These are phyloP conservation scores for Suhomyces anneliseae DNA, from an alignment of 1,139 yeast species.

Conservation along the genomic window DNA sequence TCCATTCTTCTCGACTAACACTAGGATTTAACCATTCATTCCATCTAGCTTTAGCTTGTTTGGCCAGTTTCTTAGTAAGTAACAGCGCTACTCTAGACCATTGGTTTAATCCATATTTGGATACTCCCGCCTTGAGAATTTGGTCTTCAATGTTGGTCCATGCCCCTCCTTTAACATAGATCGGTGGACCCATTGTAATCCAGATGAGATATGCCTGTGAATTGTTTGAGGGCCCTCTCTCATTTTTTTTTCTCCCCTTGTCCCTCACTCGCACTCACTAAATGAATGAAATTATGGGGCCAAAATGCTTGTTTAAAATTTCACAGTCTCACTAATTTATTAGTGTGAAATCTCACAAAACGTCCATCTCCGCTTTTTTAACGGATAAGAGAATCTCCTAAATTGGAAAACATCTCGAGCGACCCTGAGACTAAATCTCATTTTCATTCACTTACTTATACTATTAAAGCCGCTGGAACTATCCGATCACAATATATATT, in stretches of 20 bases:
- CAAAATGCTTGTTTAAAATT: too few species aligned
- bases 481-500: too few species aligned
- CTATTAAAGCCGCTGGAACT: background rate
- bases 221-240: too few species aligned
- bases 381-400: background rate
- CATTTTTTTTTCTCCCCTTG: too few species aligned
- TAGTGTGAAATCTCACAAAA: background rate
- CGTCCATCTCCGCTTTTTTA: background rate
- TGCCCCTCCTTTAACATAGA: conserved; percentile 81
- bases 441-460: background rate
- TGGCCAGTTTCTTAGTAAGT: conserved; percentile 80
- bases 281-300: background rate
- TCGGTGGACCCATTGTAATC: conserved; percentile 37
- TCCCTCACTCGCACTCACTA: too few species aligned
- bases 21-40: conserved; percentile 81
- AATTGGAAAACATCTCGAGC: background rate
- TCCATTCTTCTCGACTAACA: conserved; percentile 66
- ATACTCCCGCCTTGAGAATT: conserved; percentile 83
- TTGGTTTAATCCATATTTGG: conserved; percentile 90
- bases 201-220: background rate
- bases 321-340: background rate
- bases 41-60: conserved; percentile 95
- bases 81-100: conserved; percentile 94
- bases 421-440: background rate
- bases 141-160: conserved; percentile 95